Conservation (phyloP, 805 yeast species). For the Spathaspora girioi region DNA sequence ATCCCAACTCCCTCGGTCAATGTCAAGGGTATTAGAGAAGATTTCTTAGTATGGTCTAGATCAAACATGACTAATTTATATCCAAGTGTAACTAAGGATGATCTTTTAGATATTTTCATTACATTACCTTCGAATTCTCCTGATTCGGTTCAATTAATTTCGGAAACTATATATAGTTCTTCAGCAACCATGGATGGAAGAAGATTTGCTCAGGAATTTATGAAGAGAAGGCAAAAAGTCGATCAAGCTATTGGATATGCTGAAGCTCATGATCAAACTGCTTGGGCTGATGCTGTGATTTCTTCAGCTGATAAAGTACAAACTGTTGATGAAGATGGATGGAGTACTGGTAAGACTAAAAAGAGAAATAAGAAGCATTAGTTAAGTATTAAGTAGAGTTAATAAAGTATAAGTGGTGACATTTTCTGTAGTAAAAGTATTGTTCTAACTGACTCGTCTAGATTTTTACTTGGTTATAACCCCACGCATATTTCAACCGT, state of each 20-base stretch:
- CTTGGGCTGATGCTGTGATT: slow-evolving; percentile 73
- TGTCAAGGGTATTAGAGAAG: slow-evolving; percentile 40
- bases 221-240: slow-evolving; percentile 69
- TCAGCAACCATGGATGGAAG: slow-evolving; percentile 92
- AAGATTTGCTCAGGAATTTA: slow-evolving; percentile 86
- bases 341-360: slow-evolving; percentile 42
- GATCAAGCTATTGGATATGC: slow-evolving; percentile 46
- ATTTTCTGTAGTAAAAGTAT: background rate
- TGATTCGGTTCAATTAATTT: slow-evolving; percentile 80
- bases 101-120: slow-evolving; percentile 73
- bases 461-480: no score
- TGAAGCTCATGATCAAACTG: slow-evolving; percentile 38
- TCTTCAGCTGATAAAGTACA: slow-evolving; percentile 36
- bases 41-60: slow-evolving; percentile 71
- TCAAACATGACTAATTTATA: slow-evolving; percentile 62
- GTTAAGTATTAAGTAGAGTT: background rate
- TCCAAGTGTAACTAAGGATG: slow-evolving; percentile 72
- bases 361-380: slow-evolving; percentile 32
- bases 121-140: slow-evolving; percentile 66
- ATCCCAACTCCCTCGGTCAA: slow-evolving; percentile 16
- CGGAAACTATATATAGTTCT: slow-evolving; percentile 87
- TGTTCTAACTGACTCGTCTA: no score
- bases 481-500: no score
- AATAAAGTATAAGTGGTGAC: background rate
- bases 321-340: slow-evolving; percentile 43